Percentiles rank a stretch among this genome's conserved stretches.
Evolutionary conservation across 2,329 filamentous ascomycete species (phyloP).

Genomic region (Xylaria arbuscula): DNA sequence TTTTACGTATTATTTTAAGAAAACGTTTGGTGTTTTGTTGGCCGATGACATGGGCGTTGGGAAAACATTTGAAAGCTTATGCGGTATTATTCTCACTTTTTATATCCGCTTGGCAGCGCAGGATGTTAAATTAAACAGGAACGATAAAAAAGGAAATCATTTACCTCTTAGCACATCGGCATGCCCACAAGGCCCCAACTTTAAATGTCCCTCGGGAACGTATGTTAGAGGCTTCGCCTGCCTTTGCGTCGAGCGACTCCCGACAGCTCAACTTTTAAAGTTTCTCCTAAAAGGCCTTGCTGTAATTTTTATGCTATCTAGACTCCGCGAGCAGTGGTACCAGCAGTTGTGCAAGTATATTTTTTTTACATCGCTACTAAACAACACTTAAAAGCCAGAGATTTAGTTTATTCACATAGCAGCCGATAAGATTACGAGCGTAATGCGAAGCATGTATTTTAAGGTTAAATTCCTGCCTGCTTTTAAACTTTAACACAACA

Average conservation of each 20-base stretch:
- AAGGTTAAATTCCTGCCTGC: not conserved
- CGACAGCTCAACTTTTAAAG: not conserved
- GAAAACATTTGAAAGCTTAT: constrained; percentile 18
- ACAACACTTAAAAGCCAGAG: not conserved
- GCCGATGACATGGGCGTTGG: constrained; percentile 16
- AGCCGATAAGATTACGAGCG: not conserved
- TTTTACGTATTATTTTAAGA: constrained; percentile 21
- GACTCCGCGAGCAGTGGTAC: not conserved
- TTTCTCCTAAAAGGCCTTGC: not conserved
- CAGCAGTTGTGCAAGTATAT: not conserved
- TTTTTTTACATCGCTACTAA: not conserved
- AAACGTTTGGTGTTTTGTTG: constrained; percentile 16
- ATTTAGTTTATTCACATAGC: not conserved
- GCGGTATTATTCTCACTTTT: constrained; percentile 15
- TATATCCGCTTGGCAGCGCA: not conserved
- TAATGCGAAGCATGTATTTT: not conserved
- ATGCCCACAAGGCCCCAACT: not conserved
- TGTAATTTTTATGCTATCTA: not conserved
- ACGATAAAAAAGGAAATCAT: not conserved
- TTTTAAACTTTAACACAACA: not conserved
- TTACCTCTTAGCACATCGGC: not conserved
- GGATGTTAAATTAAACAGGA: not conserved
- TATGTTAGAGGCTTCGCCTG: not conserved
- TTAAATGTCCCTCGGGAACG: not conserved
- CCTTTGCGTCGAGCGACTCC: not conserved